A percentile compares a stretch with the other conserved stretches of the same genome.
Conservation (phyloP, 805 yeast species). For the Myxozyma kluyveri region DNA sequence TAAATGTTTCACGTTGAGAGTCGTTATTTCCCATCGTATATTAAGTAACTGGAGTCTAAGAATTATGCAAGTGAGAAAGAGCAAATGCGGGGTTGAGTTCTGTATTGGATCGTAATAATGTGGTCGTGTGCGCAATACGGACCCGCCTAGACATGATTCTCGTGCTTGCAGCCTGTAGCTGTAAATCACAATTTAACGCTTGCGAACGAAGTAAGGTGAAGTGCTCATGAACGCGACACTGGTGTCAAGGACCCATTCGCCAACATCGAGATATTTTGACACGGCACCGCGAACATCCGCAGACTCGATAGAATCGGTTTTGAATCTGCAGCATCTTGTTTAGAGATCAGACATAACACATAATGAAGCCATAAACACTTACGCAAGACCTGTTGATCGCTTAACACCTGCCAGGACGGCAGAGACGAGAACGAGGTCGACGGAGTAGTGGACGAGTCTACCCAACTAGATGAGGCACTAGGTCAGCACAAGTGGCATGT, state of each 20-base stretch:
- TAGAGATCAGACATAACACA: neutral
- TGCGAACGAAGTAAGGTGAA: constrained; percentile 64
- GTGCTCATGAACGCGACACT: constrained; percentile 66
- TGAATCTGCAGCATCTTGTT: constrained; percentile 36
- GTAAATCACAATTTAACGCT: too few relatives aligned
- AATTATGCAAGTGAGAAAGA: neutral
- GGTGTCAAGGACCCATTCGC: constrained; percentile 80
- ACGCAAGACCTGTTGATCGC: constrained; percentile 71
- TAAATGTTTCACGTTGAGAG: too few relatives aligned
- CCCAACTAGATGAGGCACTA: constrained; percentile 63
- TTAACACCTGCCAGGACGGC: constrained; percentile 83
- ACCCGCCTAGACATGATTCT: too few relatives aligned
- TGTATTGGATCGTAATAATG: neutral
- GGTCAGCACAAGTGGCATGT: too few relatives aligned
- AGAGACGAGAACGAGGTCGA: constrained; percentile 76
- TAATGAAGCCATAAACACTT: constrained; percentile 28
- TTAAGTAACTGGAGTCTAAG: too few relatives aligned
- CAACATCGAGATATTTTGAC: constrained; percentile 68
- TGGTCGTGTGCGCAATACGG: too few relatives aligned
- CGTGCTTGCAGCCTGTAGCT: too few relatives aligned
- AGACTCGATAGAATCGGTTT: constrained; percentile 51
- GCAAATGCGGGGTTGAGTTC: too few relatives aligned
- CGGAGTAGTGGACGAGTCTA: constrained; percentile 62
- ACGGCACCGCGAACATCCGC: constrained; percentile 44
- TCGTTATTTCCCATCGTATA: too few relatives aligned